Base-by-base conservation (phyloP, 225 moss, liverwort and hornwort genomes). In the Takakia lepidozioides region DNA sequence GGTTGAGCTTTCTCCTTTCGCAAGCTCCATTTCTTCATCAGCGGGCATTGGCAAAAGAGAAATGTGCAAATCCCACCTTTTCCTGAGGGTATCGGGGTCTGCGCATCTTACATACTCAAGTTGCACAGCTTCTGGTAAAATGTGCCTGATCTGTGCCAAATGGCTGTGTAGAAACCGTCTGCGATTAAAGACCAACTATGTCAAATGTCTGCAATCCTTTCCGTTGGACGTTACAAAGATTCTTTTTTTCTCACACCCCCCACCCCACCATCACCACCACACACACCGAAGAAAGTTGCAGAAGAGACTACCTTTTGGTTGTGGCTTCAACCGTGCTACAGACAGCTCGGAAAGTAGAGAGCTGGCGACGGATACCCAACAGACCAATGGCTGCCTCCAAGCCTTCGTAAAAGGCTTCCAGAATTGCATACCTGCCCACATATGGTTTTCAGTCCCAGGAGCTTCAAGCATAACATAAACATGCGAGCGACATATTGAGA, bases 271-370 rank as follows among this genome's bases (percentile, higher is more conserved):
- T n/a, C n/a, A n/a, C n/a, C n/a, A n/a, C n/a, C n/a, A n/a, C n/a
- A n/a, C n/a, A n/a, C n/a, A n/a, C n/a, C n/a, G n/a, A 13, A 9
- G 3, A 44, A 16, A 17, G 27, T 17, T 29, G 4, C 3, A 10
- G 10, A 2, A 10, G 1, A 0, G 3, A 14, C 0, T 52, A 88
- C 93, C 93, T 91, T 59, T 76, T 78, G 5, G 91, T 98, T 28
- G 81, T 76, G n/a, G 87, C 80, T 66, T 98, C 98, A 10, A 98
- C 98, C 2, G 83, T 84, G 63, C 81, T 78, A 56, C 83, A 75
- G 1, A 88, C 83, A 3, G 83, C 60, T 36, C 67, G 80, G 15
- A 98, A 85, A 2, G 91, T 85, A 52, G 82, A 91, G 27, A 85
- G 83, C 61, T 98, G 85, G 9, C 67, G 83, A 3, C 98, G 83